Base-by-base conservation (phyloP, 768 basidiomycete genomes). In the Mycena leptocephala region DNA sequence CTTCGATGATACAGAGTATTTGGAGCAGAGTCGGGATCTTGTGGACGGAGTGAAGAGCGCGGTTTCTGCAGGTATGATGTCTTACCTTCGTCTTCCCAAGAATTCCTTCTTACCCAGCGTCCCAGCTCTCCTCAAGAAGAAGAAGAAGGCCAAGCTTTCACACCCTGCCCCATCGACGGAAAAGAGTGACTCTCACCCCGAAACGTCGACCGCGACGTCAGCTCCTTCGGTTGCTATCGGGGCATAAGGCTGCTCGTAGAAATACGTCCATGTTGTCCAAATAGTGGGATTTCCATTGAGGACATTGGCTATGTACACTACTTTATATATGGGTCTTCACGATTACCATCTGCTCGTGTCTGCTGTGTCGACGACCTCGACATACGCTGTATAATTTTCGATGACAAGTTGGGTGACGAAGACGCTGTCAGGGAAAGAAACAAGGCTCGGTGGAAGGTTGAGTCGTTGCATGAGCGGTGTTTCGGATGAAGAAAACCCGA, bases 41-140 rank as follows among this genome's bases (percentile, higher is more conserved):
- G 95, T 96, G 2, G 97, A 98, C 78, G 93, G 90, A 77, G 97
- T 99, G 33, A 95, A 96, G 87, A 96, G 90, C 71, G 98, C 98
- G 5, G 98, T 99, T 16, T 89, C 93, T 59, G 90, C 92, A 43
- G 98, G 96, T 96, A 82, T 78, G 41, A 74, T 14, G 61, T 81
- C 39, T 72, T 80, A 75, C 77, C 80, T 67, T 79, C 80, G 67
- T 78, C 70, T 59, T 81, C 18, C 1, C 2, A 53, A n/a, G 28
- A 18, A 39, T 62, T 65, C 10, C 61, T 48, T 37, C 61, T 72
- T 61, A 83, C 75, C 48, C 74, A 75, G 26, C 82, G 75, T n/a
- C 28, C 13, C 72, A 95, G 94, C 90, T 35, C 84, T 95, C 76
- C 84, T 94, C 62, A 95, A 94, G 88, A 95, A 94, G 85, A 93